A percentile compares a stretch with the other conserved stretches of the same genome.
Conservation (phyloP, 2,329 filamentous ascomycete genomes). For the Aspergillus piperis region DNA sequence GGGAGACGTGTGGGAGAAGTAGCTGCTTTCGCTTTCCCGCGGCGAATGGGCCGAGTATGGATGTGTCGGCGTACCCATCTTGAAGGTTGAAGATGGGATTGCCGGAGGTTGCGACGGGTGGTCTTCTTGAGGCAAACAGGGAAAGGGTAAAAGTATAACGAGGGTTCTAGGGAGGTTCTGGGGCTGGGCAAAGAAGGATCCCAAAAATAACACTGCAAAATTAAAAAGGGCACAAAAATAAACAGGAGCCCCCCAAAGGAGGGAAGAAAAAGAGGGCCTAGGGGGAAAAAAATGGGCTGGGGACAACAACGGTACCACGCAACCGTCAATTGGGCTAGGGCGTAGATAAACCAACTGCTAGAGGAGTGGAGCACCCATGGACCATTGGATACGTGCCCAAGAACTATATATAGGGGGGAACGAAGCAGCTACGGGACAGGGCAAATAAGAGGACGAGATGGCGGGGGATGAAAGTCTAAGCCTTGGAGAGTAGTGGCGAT, state of each 20-base stretch:
- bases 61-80: slow-evolving; percentile 5
- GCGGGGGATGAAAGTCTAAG: neutral
- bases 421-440: neutral
- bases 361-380: slow-evolving; percentile 2
- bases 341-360: slow-evolving; percentile 7
- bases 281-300: neutral
- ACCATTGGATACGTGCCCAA: slow-evolving; percentile 5
- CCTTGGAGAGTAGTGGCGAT: slow-evolving; percentile 7
- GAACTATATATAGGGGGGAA: slow-evolving; percentile 10
- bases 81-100: slow-evolving; percentile 6
- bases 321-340: slow-evolving; percentile 4
- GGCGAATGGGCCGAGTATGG: slow-evolving; percentile 6
- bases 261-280: slow-evolving; percentile 1
- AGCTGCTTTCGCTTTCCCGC: slow-evolving; percentile 9
- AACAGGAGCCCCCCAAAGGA: neutral
- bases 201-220: slow-evolving; percentile 9
- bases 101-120: neutral
- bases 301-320: slow-evolving; percentile 6
- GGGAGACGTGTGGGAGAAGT: slow-evolving; percentile 12
- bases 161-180: slow-evolving; percentile 2
- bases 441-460: neutral
- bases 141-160: neutral
- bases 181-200: neutral
- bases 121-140: slow-evolving; percentile 1
- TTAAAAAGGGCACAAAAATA: slow-evolving; percentile 8